phyloP scores from a whole-genome alignment of 805 yeast genomes.

The Wickerhamomyces sydowiorum region DNA sequence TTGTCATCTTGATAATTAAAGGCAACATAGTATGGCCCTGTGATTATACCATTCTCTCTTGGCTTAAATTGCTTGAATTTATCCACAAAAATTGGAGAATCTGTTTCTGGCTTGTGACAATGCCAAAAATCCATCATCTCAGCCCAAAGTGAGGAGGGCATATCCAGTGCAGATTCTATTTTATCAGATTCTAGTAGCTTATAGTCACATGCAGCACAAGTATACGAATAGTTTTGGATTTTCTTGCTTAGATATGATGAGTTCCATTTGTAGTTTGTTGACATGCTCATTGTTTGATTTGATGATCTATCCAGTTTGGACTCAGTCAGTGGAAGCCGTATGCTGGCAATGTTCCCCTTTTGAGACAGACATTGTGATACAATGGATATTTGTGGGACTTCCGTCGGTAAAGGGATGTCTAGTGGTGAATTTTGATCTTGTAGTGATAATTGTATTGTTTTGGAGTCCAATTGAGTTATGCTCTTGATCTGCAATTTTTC shows the following conservation, averaged over 20 bases:
- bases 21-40: slow-evolving; percentile 52
- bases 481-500: not conserved
- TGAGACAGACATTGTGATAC: not conserved
- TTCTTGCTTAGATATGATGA: slow-evolving; percentile 30
- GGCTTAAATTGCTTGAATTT: slow-evolving; percentile 44
- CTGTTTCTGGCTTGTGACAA: slow-evolving; percentile 69
- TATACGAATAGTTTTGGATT: slow-evolving; percentile 24
- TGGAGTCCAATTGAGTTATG: slow-evolving; percentile 2
- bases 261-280: slow-evolving; percentile 33
- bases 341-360: not conserved
- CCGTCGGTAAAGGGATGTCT: slow-evolving; percentile 5
- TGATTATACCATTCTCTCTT: slow-evolving; percentile 31
- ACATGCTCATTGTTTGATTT: slow-evolving; percentile 18
- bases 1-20: slow-evolving; percentile 7
- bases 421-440: not conserved
- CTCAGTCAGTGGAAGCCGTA: slow-evolving; percentile 7
- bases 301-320: slow-evolving; percentile 8
- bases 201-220: slow-evolving; percentile 28
- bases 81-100: slow-evolving; percentile 20
- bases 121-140: slow-evolving; percentile 98
- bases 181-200: slow-evolving; percentile 26
- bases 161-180: slow-evolving; percentile 38
- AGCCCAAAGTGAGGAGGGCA: slow-evolving; percentile 93
- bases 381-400: slow-evolving; percentile 1
- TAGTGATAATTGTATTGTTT: not conserved